A percentile compares a stretch with the other conserved stretches of the same genome.
Conservation (phyloP, 108 stramenopile genomes). For the Nannochloropsis salina region DNA sequence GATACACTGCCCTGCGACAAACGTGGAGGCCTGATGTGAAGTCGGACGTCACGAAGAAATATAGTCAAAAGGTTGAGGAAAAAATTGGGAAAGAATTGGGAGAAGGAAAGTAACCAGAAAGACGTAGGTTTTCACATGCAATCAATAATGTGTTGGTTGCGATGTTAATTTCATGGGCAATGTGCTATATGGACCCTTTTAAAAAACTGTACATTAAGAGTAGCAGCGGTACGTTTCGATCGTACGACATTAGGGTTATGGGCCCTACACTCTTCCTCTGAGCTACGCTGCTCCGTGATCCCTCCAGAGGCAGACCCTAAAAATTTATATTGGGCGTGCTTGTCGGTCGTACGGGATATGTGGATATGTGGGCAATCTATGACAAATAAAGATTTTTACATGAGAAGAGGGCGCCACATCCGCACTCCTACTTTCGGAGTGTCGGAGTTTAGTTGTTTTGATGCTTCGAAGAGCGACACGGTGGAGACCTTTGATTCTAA, state of each 20-base stretch:
- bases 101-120: not conserved
- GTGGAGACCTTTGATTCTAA: no score
- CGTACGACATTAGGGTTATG: slow-evolving; percentile 20
- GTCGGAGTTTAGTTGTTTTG: no score
- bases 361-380: no score
- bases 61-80: not conserved
- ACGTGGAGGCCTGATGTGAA: not conserved
- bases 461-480: no score
- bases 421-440: no score
- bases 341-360: no score
- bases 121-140: not conserved
- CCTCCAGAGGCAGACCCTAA: no score
- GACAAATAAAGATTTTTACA: no score
- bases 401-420: no score
- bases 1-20: slow-evolving; percentile 8
- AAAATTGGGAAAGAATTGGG: not conserved
- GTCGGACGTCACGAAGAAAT: slow-evolving; percentile 15
- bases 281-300: slow-evolving; percentile 19
- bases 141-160: no score
- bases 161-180: no score
- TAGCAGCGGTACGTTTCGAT: slow-evolving; percentile 20
- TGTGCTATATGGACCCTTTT: not conserved
- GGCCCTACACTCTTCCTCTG: slow-evolving; percentile 19
- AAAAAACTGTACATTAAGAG: not conserved
- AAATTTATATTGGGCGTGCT: no score